Percentiles rank a stretch among this genome's conserved stretches.
These are phyloP conservation scores for Begonia fuchsioides DNA, from an alignment of 306 rosid genomes.

Conservation along the genomic window DNA sequence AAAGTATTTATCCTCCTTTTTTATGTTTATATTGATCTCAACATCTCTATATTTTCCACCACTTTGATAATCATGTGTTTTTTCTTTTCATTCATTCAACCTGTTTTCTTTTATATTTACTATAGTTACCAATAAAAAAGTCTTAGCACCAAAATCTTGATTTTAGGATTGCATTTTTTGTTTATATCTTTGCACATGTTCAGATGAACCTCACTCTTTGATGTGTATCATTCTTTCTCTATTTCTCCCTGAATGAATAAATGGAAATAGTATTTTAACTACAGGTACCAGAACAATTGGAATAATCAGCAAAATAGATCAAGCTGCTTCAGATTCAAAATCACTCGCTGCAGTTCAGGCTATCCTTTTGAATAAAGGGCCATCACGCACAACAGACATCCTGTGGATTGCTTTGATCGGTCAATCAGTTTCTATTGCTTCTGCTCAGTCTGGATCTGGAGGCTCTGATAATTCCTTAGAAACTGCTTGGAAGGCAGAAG, in stretches of 20 bases:
- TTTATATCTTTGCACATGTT: no score
- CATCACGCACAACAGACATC: conserved; percentile 64
- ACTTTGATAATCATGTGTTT: no score
- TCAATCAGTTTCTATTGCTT: conserved; percentile 86
- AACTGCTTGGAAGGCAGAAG: conserved; percentile 98
- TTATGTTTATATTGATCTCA: no score
- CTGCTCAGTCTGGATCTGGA: conserved; percentile 83
- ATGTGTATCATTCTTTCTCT: conserved; percentile 5
- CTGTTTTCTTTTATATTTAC: no score
- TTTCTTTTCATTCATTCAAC: no score
- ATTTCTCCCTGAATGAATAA: conserved; percentile 4
- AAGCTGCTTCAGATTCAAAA: conserved; percentile 83
- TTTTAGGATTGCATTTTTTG: no score
- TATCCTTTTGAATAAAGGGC: conserved; percentile 79
- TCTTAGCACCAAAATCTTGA: no score
- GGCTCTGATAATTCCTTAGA: conserved; percentile 86
- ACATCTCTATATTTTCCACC: no score
- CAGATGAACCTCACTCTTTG: background rate
- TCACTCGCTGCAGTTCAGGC: conserved; percentile 94
- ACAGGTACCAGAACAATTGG: conserved; percentile 91
- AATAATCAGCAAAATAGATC: conserved; percentile 85
- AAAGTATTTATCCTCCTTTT: no score
- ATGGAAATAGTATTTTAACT: conserved; percentile 6
- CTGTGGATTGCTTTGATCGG: conserved; percentile 97
- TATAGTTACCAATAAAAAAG: no score